phyloP scores from a whole-genome alignment of 2,329 filamentous ascomycete genomes.

The Chlorencoelia australis region DNA sequence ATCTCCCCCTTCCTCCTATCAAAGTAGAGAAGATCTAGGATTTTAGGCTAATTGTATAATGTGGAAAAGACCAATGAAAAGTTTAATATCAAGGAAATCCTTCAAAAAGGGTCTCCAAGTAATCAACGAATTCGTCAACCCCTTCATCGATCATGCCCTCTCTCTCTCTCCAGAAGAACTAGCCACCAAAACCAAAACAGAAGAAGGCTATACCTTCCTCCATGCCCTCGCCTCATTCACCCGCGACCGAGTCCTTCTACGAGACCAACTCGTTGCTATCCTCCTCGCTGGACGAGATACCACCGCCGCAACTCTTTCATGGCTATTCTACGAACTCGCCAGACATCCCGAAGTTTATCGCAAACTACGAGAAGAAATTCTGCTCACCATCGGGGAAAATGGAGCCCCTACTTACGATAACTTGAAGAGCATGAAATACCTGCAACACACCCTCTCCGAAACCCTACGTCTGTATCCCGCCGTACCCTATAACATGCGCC shows the following conservation, averaged over 20 bases:
- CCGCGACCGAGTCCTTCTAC: constrained; percentile 58
- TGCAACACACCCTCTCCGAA: constrained; percentile 65
- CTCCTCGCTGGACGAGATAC: constrained; percentile 82
- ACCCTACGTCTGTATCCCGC: constrained; percentile 67
- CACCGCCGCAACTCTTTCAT: constrained; percentile 71
- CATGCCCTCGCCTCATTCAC: constrained; percentile 78
- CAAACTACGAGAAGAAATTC: constrained; percentile 66
- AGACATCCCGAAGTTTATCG: constrained; percentile 56
- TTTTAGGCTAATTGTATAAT: constrained; percentile 2
- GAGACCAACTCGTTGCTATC: constrained; percentile 75
- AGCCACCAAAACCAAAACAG: constrained; percentile 60
- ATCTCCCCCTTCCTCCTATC: neutral
- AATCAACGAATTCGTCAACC: constrained; percentile 67
- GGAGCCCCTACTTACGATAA: constrained; percentile 63
- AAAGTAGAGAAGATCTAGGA: too few relatives aligned
- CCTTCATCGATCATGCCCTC: constrained; percentile 67
- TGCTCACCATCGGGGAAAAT: constrained; percentile 52
- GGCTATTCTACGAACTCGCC: constrained; percentile 73
- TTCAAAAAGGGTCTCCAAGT: constrained; percentile 56
- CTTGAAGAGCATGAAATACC: constrained; percentile 80
- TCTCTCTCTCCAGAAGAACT: constrained; percentile 61
- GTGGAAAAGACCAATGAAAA: constrained; percentile 44
- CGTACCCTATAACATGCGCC: constrained; percentile 70
- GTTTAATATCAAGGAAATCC: constrained; percentile 49
- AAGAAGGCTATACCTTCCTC: constrained; percentile 71